Evolutionary conservation across 768 basidiomycete species (phyloP).

Genomic region (Rhizopogon sp.): DNA sequence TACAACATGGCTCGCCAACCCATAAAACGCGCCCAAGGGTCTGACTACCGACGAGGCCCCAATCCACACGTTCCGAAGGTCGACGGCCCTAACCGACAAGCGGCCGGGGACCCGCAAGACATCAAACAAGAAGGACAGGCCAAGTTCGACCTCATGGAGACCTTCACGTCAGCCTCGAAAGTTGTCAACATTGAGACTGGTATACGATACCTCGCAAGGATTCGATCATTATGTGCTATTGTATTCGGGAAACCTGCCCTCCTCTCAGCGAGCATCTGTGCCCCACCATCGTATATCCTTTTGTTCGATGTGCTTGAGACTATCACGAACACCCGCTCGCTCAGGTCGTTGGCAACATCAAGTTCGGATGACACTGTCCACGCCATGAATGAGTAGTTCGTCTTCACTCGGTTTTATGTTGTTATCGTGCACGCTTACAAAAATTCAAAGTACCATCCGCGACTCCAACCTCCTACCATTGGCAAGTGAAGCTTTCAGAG

Average conservation of each 20-base stretch:
- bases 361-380: not conserved
- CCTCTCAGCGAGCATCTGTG: not conserved
- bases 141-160: not conserved
- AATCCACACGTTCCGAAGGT: no score
- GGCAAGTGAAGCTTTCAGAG: slow-evolving; percentile 22
- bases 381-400: not conserved
- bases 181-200: not conserved
- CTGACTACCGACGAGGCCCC: not conserved
- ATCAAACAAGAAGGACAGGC: not conserved
- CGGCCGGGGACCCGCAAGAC: not conserved
- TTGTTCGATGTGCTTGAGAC: not conserved
- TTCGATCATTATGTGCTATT: not conserved
- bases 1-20: not conserved
- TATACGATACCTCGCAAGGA: not conserved
- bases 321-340: not conserved
- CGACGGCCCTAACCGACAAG: not conserved
- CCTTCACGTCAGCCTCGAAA: not conserved
- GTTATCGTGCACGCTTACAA: not conserved
- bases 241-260: not conserved
- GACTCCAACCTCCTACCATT: slow-evolving; percentile 15
- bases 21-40: no score
- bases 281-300: not conserved
- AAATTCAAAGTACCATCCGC: slow-evolving; percentile 4
- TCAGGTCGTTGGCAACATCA: not conserved
- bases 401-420: not conserved